phyloP scores from a whole-genome alignment of 495 filamentous ascomycete genomes.

The Podospora appendiculata region DNA sequence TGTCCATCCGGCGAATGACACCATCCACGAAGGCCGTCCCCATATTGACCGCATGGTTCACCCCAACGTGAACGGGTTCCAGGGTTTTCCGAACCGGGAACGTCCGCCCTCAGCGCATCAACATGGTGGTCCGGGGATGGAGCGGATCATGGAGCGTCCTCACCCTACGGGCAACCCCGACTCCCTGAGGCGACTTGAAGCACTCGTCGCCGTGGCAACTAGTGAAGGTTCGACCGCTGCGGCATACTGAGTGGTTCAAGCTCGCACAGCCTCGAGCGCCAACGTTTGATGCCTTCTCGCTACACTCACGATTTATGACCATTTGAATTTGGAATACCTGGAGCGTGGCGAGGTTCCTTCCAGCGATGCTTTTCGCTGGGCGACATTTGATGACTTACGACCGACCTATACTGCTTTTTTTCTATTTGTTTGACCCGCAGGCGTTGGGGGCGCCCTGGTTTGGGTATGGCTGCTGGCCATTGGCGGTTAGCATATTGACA shows the following conservation, averaged over 20 bases:
- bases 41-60: conserved; percentile 42
- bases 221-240: conserved; percentile 62
- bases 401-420: conserved; percentile 1
- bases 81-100: conserved; percentile 36
- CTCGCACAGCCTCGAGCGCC: neutral
- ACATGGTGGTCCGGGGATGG: conserved; percentile 13
- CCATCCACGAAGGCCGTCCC: conserved; percentile 28
- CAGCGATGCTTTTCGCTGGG: neutral
- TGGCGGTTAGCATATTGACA: conserved; percentile 10
- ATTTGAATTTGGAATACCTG: neutral
- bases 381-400: neutral
- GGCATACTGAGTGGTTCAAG: conserved; percentile 25
- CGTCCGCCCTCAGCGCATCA: conserved; percentile 11
- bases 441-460: conserved; percentile 3
- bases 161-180: conserved; percentile 18
- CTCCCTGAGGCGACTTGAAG: conserved; percentile 64
- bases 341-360: neutral
- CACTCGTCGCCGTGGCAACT: conserved; percentile 83
- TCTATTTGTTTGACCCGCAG: neutral
- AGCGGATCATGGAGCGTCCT: conserved; percentile 20
- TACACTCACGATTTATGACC: neutral
- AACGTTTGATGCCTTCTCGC: neutral
- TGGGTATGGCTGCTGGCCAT: conserved; percentile 4
- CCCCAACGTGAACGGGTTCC: conserved; percentile 37
- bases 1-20: conserved; percentile 22